A percentile compares a stretch with the other conserved stretches of the same genome.
Conservation (phyloP, 108 stramenopile genomes). For the Nannochloropsis salina region DNA sequence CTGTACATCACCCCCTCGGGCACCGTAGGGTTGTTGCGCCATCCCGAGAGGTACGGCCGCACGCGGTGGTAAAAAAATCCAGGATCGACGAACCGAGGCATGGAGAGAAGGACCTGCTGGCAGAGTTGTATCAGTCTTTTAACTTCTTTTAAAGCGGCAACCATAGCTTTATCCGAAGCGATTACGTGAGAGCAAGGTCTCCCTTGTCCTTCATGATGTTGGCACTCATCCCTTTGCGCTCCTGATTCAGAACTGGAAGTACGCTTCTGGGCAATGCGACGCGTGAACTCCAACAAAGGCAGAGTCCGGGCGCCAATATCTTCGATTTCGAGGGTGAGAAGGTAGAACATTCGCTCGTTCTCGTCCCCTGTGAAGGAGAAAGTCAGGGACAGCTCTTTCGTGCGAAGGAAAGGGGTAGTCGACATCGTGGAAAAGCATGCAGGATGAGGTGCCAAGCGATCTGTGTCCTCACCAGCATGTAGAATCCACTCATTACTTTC, state of each 20-base stretch:
- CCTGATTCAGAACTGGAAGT: not conserved
- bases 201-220: not conserved
- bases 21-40: not conserved
- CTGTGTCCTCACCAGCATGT: not conserved
- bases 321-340: not conserved
- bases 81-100: not conserved
- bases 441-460: too few species aligned
- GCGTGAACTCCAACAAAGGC: not conserved
- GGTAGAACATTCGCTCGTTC: not conserved
- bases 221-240: not conserved
- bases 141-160: not conserved
- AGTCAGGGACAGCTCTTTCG: not conserved
- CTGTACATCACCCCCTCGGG: not conserved
- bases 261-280: not conserved
- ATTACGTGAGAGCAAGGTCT: not conserved
- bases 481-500: not conserved
- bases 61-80: not conserved
- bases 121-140: not conserved
- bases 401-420: not conserved
- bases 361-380: not conserved
- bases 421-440: not conserved
- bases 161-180: not conserved
- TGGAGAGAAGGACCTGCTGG: not conserved
- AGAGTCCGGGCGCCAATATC: not conserved
- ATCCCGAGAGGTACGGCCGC: conserved; percentile 1